Percentiles rank a stretch among this genome's conserved stretches.
phyloP scores from a whole-genome alignment of 495 filamentous ascomycete genomes.

The Podospora tetraspora region DNA sequence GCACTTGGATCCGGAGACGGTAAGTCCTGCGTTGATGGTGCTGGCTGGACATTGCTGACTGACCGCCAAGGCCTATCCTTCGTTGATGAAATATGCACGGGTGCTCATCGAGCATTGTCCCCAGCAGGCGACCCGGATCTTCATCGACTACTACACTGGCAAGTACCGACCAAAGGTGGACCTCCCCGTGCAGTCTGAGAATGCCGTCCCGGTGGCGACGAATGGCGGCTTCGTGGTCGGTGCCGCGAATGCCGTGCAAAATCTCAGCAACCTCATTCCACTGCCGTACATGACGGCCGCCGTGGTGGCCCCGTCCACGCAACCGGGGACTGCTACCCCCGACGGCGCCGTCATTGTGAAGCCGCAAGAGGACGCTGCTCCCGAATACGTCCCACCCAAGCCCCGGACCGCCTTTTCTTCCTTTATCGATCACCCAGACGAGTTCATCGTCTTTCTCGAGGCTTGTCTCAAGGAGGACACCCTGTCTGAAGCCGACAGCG shows the following conservation, averaged over 20 bases:
- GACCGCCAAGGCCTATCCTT: slow-evolving; percentile 73
- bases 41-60: slow-evolving; percentile 12
- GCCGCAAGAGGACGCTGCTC: slow-evolving; percentile 25
- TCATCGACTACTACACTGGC: slow-evolving; percentile 90
- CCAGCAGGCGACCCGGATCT: slow-evolving; percentile 70
- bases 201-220: slow-evolving; percentile 38
- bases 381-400: slow-evolving; percentile 63
- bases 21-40: slow-evolving; percentile 35
- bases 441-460: slow-evolving; percentile 90
- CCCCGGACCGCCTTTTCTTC: slow-evolving; percentile 92
- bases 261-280: slow-evolving; percentile 74
- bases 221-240: slow-evolving; percentile 50
- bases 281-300: slow-evolving; percentile 75
- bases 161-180: slow-evolving; percentile 70
- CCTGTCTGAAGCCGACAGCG: slow-evolving; percentile 61
- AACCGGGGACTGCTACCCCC: slow-evolving; percentile 30
- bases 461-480: slow-evolving; percentile 65
- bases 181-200: slow-evolving; percentile 46
- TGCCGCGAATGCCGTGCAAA: slow-evolving; percentile 69
- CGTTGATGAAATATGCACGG: slow-evolving; percentile 91
- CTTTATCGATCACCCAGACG: slow-evolving; percentile 86
- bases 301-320: slow-evolving; percentile 36
- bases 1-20: slow-evolving; percentile 74
- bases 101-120: slow-evolving; percentile 83
- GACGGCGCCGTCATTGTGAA: slow-evolving; percentile 27